phyloP scores from a whole-genome alignment of 2,329 filamentous ascomycete species.

The Neurospora crassa region DNA sequence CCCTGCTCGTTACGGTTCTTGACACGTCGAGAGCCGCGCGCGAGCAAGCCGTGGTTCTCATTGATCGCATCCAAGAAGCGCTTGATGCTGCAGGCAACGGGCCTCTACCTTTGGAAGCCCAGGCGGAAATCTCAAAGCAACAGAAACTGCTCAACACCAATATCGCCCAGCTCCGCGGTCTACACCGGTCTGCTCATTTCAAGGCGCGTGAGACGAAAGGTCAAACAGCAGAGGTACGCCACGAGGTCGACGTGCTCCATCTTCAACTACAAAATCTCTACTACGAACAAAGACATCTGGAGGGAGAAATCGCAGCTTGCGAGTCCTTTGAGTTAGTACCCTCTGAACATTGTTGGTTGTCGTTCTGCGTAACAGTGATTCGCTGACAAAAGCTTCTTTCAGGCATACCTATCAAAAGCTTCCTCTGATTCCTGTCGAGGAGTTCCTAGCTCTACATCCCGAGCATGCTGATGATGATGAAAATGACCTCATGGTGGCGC shows the following conservation, averaged over 20 bases:
- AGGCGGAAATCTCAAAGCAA: constrained; percentile 57
- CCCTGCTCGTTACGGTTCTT: constrained; percentile 57
- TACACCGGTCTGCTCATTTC: constrained; percentile 75
- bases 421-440: constrained; percentile 72
- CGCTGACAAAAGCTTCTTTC: constrained; percentile 1
- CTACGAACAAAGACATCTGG: constrained; percentile 87
- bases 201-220: constrained; percentile 78
- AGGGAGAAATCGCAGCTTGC: constrained; percentile 82
- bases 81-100: constrained; percentile 33
- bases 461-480: constrained; percentile 65
- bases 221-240: constrained; percentile 73
- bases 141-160: constrained; percentile 75
- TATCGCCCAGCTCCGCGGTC: constrained; percentile 68
- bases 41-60: constrained; percentile 57
- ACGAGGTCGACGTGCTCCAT: constrained; percentile 86
- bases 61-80: constrained; percentile 39
- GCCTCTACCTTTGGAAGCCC: constrained; percentile 35
- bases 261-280: constrained; percentile 91
- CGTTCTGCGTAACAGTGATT: neutral
- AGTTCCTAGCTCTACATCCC: constrained; percentile 69
- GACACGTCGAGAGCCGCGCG: constrained; percentile 65
- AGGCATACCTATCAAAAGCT: constrained; percentile 84
- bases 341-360: constrained; percentile 24
- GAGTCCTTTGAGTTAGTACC: constrained; percentile 70
- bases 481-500: constrained; percentile 75